These are phyloP conservation scores for Pogostemon cablin DNA, from an alignment of 257 asterid species.

Conservation along the genomic window DNA sequence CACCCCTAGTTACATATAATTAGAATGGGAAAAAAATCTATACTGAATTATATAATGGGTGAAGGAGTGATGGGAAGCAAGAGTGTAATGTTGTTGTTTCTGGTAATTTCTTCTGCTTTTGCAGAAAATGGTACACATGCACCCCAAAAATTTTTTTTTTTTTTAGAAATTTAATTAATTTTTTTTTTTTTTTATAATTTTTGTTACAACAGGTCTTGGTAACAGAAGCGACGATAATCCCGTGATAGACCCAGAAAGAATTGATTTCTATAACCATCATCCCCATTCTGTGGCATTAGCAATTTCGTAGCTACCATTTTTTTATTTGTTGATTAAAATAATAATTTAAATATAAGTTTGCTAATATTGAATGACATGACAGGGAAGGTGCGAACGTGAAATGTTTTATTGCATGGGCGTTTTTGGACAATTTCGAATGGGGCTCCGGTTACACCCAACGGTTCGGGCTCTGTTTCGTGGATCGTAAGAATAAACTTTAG, in stretches of 20 bases:
- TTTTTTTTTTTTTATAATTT: not conserved
- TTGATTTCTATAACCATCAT: constrained; percentile 45
- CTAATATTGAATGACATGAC: not conserved
- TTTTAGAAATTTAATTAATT: too few relatives aligned
- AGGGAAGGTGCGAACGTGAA: constrained; percentile 48
- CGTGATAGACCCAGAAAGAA: constrained; percentile 34
- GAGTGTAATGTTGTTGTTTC: too few relatives aligned
- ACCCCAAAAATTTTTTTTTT: too few relatives aligned
- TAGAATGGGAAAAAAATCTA: too few relatives aligned
- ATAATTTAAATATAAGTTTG: too few relatives aligned
- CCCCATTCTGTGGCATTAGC: constrained; percentile 42
- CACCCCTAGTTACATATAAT: too few relatives aligned
- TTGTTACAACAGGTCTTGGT: constrained; percentile 31
- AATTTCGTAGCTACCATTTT: constrained; percentile 31
- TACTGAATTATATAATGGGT: too few relatives aligned
- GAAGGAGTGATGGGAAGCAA: too few relatives aligned
- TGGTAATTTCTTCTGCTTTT: too few relatives aligned
- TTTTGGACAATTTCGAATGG: constrained; percentile 49
- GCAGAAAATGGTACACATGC: too few relatives aligned
- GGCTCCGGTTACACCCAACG: constrained; percentile 39
- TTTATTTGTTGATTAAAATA: too few relatives aligned
- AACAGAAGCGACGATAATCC: constrained; percentile 15
- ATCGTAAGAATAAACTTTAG: constrained; percentile 38
- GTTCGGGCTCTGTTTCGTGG: constrained; percentile 45
- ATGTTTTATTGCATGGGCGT: constrained; percentile 49